These are phyloP conservation scores for Aspergillus olivimuriae DNA, from an alignment of 495 filamentous ascomycete genomes.

Conservation along the genomic window DNA sequence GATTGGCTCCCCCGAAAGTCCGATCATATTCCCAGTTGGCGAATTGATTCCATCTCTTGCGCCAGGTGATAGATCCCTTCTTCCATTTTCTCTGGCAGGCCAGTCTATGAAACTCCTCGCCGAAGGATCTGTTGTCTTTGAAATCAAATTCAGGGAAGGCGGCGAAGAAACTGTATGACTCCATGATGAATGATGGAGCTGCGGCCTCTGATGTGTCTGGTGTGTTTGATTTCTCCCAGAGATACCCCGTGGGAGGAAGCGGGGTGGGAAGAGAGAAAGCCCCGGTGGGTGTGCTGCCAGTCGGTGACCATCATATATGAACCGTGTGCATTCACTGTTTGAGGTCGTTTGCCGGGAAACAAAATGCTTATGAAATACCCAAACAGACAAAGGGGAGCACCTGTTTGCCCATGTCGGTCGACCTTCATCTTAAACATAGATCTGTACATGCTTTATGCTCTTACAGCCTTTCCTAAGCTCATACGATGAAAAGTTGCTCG, in stretches of 20 bases:
- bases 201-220: background rate
- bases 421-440: no score
- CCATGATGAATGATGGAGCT: background rate
- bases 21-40: conserved; percentile 17
- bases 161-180: conserved; percentile 6
- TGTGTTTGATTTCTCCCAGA: background rate
- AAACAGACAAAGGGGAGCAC: no score
- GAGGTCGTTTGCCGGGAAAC: no score
- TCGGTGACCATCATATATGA: no score
- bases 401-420: no score
- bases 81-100: conserved; percentile 16
- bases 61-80: conserved; percentile 12
- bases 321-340: no score
- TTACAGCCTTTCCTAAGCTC: no score
- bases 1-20: conserved; percentile 10
- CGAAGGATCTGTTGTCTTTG: conserved; percentile 6
- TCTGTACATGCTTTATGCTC: no score
- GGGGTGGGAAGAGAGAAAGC: no score
- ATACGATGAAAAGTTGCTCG: no score
- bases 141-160: conserved; percentile 13
- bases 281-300: no score
- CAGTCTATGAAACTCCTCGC: conserved; percentile 18
- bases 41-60: conserved; percentile 15
- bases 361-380: no score
- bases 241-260: background rate